phyloP scores from a whole-genome alignment of 331 rosid genomes.

The Saraca asoca region DNA sequence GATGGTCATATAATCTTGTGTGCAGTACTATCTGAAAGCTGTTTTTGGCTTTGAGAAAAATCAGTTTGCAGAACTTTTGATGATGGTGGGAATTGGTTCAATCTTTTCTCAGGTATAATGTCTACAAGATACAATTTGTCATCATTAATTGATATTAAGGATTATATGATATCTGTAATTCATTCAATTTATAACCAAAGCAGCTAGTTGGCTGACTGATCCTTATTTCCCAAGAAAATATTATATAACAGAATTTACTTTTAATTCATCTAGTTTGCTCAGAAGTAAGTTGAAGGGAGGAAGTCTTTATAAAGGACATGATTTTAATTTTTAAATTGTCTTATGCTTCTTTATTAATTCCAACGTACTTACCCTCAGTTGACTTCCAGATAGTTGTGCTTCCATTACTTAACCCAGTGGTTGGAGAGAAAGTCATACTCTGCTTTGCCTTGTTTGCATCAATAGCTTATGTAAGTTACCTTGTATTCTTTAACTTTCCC shows the following conservation, averaged over 20 bases:
- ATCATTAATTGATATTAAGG: neutral
- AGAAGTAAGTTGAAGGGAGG: slow-evolving; percentile 4
- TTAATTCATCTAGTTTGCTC: neutral
- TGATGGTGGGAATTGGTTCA: slow-evolving; percentile 75
- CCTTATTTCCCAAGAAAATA: neutral
- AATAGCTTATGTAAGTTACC: slow-evolving; percentile 67
- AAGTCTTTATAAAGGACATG: neutral
- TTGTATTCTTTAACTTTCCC: slow-evolving; percentile 9
- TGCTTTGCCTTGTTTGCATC: slow-evolving; percentile 71
- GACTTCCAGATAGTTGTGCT: slow-evolving; percentile 66
- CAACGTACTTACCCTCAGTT: slow-evolving; percentile 18
- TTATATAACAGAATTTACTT: neutral
- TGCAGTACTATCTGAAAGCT: slow-evolving; percentile 85
- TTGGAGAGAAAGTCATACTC: slow-evolving; percentile 73
- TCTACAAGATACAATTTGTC: neutral
- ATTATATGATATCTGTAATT: slow-evolving; percentile 1
- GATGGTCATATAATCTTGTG: slow-evolving; percentile 23
- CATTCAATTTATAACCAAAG: neutral
- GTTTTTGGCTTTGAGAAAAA: slow-evolving; percentile 73
- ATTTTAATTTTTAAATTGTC: neutral
- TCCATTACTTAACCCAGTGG: slow-evolving; percentile 75
- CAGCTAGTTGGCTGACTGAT: neutral
- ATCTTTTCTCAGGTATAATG: slow-evolving; percentile 72
- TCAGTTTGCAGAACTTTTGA: slow-evolving; percentile 69
- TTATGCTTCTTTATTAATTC: no score